Conservation (phyloP, 2,329 filamentous ascomycete genomes). For the Leptographium flavum region DNA sequence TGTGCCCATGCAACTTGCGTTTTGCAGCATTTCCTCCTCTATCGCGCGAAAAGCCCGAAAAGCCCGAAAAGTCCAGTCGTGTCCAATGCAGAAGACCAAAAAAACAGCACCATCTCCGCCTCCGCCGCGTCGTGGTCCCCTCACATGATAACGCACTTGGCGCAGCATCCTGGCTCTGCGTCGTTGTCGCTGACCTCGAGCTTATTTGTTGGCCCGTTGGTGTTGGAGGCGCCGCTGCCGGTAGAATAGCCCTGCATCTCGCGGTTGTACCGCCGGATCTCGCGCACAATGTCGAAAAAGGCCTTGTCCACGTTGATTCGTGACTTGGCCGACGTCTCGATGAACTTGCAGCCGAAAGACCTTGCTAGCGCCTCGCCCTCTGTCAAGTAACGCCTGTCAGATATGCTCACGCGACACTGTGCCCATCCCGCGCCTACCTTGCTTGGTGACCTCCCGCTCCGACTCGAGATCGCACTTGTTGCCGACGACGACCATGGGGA, state of each 20-base stretch:
- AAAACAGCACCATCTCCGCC: not conserved
- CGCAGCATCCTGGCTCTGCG: conserved; percentile 3
- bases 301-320: conserved; percentile 97
- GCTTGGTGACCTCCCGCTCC: conserved; percentile 80
- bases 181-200: conserved; percentile 62
- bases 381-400: conserved; percentile 22
- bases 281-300: conserved; percentile 95
- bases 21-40: not conserved
- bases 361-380: conserved; percentile 80
- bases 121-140: not conserved
- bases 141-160: conserved; percentile 13
- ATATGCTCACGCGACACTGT: not conserved
- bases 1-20: not conserved
- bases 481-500: conserved; percentile 96
- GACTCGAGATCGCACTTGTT: conserved; percentile 98
- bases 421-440: conserved; percentile 47
- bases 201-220: conserved; percentile 50
- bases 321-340: conserved; percentile 97
- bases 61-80: not conserved
- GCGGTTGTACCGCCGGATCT: conserved; percentile 96
- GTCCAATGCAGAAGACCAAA: not conserved
- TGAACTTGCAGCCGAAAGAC: conserved; percentile 92
- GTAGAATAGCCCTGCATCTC: conserved; percentile 84
- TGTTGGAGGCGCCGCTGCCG: conserved; percentile 49
- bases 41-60: not conserved